Percentiles rank a stretch among this genome's conserved stretches.
Evolutionary conservation across 2,329 filamentous ascomycete genomes (phyloP).

Genomic region (Pseudogymnoascus sp.): DNA sequence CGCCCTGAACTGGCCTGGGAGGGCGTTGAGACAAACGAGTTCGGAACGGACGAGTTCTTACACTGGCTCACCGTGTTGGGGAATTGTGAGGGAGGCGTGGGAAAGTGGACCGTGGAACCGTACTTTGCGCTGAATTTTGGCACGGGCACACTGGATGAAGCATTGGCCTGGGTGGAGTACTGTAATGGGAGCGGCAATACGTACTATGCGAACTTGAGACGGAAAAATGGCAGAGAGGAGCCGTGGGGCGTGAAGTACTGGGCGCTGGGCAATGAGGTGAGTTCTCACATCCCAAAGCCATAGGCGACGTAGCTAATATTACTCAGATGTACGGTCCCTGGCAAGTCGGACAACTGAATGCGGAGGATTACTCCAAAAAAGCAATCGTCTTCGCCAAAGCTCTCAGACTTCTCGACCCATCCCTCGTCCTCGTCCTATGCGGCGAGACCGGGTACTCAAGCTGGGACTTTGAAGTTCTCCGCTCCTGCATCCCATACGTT

Average conservation of each 20-base stretch:
- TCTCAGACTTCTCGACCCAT: conserved; percentile 51
- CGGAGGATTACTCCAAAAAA: conserved; percentile 48
- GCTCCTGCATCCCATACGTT: conserved; percentile 51
- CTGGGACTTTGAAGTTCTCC: conserved; percentile 58
- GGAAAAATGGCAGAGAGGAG: conserved; percentile 65
- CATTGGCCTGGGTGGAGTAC: conserved; percentile 74
- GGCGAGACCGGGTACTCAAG: conserved; percentile 52
- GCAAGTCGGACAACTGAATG: conserved; percentile 50
- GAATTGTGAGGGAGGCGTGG: conserved; percentile 45
- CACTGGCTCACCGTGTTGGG: conserved; percentile 66
- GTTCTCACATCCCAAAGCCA: neutral
- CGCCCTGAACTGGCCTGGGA: conserved; percentile 70
- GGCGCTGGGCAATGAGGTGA: conserved; percentile 68
- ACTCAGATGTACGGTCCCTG: conserved; percentile 29
- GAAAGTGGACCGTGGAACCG: conserved; percentile 58
- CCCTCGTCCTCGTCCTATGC: conserved; percentile 54
- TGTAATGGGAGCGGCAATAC: conserved; percentile 73
- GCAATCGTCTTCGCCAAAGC: conserved; percentile 53
- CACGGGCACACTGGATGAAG: conserved; percentile 53
- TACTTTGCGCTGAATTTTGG: conserved; percentile 77
- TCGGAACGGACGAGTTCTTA: conserved; percentile 83
- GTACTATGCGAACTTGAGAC: conserved; percentile 72
- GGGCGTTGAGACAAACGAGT: conserved; percentile 67
- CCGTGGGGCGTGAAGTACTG: conserved; percentile 82
- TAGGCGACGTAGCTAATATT: neutral